phyloP scores from a whole-genome alignment of 345 rosid genomes.

The Eucalyptus urophylla region DNA sequence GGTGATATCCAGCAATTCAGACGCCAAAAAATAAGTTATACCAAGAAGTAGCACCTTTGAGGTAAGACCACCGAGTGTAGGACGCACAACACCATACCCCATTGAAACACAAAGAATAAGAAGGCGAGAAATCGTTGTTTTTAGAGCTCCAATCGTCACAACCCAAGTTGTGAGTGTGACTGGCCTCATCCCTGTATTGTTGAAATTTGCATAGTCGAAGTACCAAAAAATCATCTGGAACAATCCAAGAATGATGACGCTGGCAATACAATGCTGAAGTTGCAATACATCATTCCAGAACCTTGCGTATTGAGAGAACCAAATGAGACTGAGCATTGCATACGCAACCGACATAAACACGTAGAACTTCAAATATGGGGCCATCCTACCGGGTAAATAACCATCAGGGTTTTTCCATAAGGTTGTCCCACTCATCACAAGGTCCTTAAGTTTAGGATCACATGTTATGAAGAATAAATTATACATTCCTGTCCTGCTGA shows the following conservation, averaged over 20 bases:
- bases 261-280: slow-evolving; percentile 85
- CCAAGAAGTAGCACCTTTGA: slow-evolving; percentile 92
- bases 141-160: slow-evolving; percentile 80
- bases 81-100: slow-evolving; percentile 97
- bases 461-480: slow-evolving; percentile 82
- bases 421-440: slow-evolving; percentile 81
- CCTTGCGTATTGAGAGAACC: slow-evolving; percentile 77
- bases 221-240: slow-evolving; percentile 95
- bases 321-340: slow-evolving; percentile 47
- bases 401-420: slow-evolving; percentile 92
- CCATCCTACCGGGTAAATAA: slow-evolving; percentile 95
- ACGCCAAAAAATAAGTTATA: slow-evolving; percentile 76
- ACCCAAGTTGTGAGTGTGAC: slow-evolving; percentile 76
- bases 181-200: slow-evolving; percentile 68
- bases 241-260: slow-evolving; percentile 64
- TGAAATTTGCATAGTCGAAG: slow-evolving; percentile 71
- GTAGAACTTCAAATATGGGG: slow-evolving; percentile 81
- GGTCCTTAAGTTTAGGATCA: slow-evolving; percentile 76
- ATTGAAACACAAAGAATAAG: slow-evolving; percentile 78
- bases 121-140: slow-evolving; percentile 65
- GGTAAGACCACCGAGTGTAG: slow-evolving; percentile 96
- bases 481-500: slow-evolving; percentile 79
- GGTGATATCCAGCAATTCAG: slow-evolving; percentile 75
- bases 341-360: slow-evolving; percentile 65
- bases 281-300: slow-evolving; percentile 79